phyloP scores from a whole-genome alignment of 116 monocot genomes.

The Iris pallida region DNA sequence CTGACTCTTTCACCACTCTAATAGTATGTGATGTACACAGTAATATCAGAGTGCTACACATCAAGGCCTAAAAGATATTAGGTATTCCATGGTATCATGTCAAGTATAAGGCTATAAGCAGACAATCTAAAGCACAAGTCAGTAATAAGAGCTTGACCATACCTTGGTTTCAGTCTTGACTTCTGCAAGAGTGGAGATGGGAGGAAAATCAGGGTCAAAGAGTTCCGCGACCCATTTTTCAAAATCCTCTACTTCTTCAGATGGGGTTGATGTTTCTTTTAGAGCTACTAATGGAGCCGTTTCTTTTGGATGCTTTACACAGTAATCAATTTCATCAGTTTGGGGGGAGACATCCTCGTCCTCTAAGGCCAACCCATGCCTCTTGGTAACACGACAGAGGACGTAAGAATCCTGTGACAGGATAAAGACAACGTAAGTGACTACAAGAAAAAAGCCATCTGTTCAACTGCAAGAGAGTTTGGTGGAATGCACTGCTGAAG shows the following conservation, averaged over 20 bases:
- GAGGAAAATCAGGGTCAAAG: constrained; percentile 31
- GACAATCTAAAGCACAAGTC: not conserved
- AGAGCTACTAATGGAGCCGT: not conserved
- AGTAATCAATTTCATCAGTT: not conserved
- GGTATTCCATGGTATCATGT: too few relatives aligned
- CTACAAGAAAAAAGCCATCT: not conserved
- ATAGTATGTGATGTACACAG: too few relatives aligned
- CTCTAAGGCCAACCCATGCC: constrained; percentile 30
- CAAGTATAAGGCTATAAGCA: too few relatives aligned
- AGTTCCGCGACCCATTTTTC: constrained; percentile 50
- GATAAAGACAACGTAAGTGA: not conserved
- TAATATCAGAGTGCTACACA: too few relatives aligned
- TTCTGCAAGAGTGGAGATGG: not conserved
- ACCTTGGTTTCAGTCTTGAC: constrained; percentile 31
- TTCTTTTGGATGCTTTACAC: not conserved
- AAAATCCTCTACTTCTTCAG: constrained; percentile 23
- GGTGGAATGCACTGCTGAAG: not conserved
- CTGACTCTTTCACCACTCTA: too few relatives aligned
- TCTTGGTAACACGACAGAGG: constrained; percentile 79
- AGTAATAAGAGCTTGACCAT: constrained; percentile 1
- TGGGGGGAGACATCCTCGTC: not conserved
- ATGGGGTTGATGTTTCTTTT: constrained; percentile 21
- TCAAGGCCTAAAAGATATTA: too few relatives aligned
- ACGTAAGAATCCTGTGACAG: constrained; percentile 53
- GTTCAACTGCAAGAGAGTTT: not conserved